Base-by-base conservation (phyloP, 768 basidiomycete species). In the Fomitopsis serialis region DNA sequence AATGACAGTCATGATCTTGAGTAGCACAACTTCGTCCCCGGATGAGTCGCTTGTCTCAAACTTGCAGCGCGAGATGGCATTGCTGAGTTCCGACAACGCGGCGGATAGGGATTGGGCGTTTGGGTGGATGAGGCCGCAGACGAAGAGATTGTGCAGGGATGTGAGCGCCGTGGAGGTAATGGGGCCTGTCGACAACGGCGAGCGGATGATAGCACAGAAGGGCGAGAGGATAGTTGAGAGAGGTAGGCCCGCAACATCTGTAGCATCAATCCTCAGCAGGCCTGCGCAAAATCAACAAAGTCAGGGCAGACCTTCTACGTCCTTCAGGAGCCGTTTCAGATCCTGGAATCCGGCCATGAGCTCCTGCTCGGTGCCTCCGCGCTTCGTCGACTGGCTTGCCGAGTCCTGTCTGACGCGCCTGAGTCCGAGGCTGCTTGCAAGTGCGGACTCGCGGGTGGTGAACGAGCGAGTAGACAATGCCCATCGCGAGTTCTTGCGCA, bases 401-500 rank as follows among this genome's bases (percentile, higher is more conserved):
- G 72, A 66, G 45, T 72, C 75, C 11, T 79, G 74, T 23, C 73
- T 77, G 9, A 83, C 76, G 61, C 87, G 78, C 47, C 87, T 77
- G 43, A 90, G 78, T 25, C 89, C 89, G 40, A 89, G 79, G 61
- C 84, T 86, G 63, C 76, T 85, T 45, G 87, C 87, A 37, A 92
- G 71, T 2, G 82, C 78, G 19, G 84, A 79, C 63, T 87, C 87
- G 58, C 81, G 76, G 47, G 80, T 71, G 42, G 62, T 76, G 62
- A 82, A 75, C 23, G 79, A 80, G 62, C 84, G 80, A 50, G 78
- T 79, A 43, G 80, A 80, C 12, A 89, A 83, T 17, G 95, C 89
- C 96, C 96, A 98, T 42, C 97, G 83, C 44, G 95, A 93, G 72
- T 98, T 98, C 75, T 94, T 92, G 68, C 96, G 89, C 95, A 99